A percentile compares a stretch with the other conserved stretches of the same genome.
Conservation (phyloP, 2,329 filamentous ascomycete species). For the Fusarium nurragi region DNA sequence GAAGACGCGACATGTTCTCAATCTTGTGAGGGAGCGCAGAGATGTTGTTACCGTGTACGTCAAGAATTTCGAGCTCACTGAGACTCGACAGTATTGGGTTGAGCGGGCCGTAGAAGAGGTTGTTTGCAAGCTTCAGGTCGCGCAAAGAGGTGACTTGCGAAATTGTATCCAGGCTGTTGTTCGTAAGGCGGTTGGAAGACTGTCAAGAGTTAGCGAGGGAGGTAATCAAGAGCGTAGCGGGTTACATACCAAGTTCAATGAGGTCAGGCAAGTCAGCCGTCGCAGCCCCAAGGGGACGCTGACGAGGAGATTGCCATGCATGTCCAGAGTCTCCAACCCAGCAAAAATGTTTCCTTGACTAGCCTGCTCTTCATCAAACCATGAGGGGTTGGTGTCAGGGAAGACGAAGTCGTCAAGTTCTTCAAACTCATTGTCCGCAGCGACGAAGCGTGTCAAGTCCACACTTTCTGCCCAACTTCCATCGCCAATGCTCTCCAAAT, state of each 20-base stretch:
- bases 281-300: constrained; percentile 79
- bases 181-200: constrained; percentile 83
- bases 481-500: constrained; percentile 73
- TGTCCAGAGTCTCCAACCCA: constrained; percentile 80
- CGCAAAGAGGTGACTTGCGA: constrained; percentile 76
- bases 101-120: constrained; percentile 75
- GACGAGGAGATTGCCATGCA: constrained; percentile 84
- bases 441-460: constrained; percentile 83
- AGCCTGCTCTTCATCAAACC: constrained; percentile 71
- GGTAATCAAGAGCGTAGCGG: background rate
- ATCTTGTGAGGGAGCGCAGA: constrained; percentile 74
- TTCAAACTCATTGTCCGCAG: constrained; percentile 89
- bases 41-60: constrained; percentile 83
- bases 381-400: constrained; percentile 72
- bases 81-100: constrained; percentile 71
- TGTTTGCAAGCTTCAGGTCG: constrained; percentile 84
- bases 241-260: constrained; percentile 77
- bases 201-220: constrained; percentile 48
- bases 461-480: constrained; percentile 91
- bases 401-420: constrained; percentile 78
- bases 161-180: constrained; percentile 76
- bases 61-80: constrained; percentile 77
- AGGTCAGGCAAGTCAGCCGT: constrained; percentile 76
- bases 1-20: constrained; percentile 72
- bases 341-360: constrained; percentile 79